A percentile compares a stretch with the other conserved stretches of the same genome.
Evolutionary conservation across 164 flowering plant genomes (phyloP).

Genomic region (Litsea cubeba): DNA sequence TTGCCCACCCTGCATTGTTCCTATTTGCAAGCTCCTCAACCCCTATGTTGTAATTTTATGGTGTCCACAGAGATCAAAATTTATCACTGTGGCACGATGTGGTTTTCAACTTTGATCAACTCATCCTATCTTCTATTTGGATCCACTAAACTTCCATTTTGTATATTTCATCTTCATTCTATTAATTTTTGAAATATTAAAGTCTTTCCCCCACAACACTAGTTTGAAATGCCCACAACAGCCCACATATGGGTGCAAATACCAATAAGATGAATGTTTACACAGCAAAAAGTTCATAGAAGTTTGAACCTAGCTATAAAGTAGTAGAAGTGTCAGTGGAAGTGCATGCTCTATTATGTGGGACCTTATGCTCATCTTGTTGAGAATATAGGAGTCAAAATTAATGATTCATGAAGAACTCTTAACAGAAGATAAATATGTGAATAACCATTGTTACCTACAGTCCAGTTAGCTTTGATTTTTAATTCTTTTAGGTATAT

Average conservation of each 20-base stretch:
- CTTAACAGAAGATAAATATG: not conserved
- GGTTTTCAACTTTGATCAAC: too few relatives aligned
- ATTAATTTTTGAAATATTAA: not conserved
- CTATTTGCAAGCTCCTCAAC: not conserved
- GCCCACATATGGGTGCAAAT: not conserved
- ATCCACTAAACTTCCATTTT: not conserved
- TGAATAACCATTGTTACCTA: not conserved
- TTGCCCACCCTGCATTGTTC: not conserved
- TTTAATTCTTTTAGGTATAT: not conserved
- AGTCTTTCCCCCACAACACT: not conserved
- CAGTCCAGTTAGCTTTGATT: not conserved
- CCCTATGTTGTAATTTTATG: not conserved
- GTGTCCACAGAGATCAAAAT: not conserved
- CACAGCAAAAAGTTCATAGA: not conserved
- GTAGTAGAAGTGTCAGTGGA: not conserved
- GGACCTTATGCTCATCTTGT: not conserved
- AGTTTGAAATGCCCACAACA: not conserved
- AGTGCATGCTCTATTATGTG: not conserved
- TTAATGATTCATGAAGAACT: not conserved
- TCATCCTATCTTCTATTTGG: not conserved
- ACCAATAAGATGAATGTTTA: not conserved
- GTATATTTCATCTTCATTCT: too few relatives aligned
- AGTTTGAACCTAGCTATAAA: not conserved
- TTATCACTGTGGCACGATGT: not conserved
- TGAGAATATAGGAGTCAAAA: not conserved